Base-by-base conservation (phyloP, 495 filamentous ascomycete species). In the Xylaria scruposa region DNA sequence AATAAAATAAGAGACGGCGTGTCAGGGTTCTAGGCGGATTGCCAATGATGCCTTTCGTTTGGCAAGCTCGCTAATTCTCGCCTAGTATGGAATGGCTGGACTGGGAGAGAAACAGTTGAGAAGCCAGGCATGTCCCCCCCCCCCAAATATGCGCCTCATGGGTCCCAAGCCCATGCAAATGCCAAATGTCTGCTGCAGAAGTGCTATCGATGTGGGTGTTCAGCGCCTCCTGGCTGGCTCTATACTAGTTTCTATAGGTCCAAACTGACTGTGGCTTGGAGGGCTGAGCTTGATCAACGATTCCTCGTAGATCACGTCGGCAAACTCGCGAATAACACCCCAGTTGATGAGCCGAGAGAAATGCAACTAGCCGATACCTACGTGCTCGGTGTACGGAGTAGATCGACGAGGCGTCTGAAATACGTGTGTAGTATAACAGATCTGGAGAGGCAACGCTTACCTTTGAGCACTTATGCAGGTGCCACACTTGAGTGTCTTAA, bases 21-120 rank as follows among this genome's bases (percentile, higher is more conserved):
- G 33, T 21, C 58, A 60, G 58, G 33, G 31, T 36, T 59, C 36
- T 24, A 40, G 8, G 54, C 56, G 67, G 67, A 9, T 29, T 69
- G 9, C 44, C 33, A 56, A 7, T 10, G 33, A 56, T 15, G 49
- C 33, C 5, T 36, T 21, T 26, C 19, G 47, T 40, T 44, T 56
- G 38, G 60, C 62, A 21, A 53, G 53, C 70, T 71, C 70, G 70
- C 70, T 71, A 71, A 71, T 71, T 71, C 61, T 71, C 49, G 49
- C 70, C 70, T 46, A 71, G 47, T 66, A 44, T 33, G 62, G 70
- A 67, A 71, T 71, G 33, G 70, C 60, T 40, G 12, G 56, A 0
- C 56, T 40, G 6, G 31, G 19, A 19, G 33, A 56, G 49, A 65
- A 51, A 60, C 40, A 49, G 40, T 62, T 42, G 56, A 68, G 66